Conservation (phyloP, 1,284 basidiomycete species). For the Sanghuangporus sanghuang region DNA sequence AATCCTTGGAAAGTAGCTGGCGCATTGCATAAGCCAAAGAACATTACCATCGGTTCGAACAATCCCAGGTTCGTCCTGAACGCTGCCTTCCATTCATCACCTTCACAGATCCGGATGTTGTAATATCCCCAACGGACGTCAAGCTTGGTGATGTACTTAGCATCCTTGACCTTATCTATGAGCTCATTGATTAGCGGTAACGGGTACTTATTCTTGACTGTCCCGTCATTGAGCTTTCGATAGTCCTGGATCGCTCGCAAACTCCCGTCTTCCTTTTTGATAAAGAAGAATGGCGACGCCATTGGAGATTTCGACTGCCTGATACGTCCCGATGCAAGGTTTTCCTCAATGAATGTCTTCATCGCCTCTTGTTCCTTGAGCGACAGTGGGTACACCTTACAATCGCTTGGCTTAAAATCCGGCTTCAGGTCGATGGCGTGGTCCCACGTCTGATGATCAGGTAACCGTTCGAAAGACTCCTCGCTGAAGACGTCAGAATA, state of each 20-base stretch:
- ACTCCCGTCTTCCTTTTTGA: slow-evolving; percentile 2
- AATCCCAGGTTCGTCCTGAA: slow-evolving; percentile 27
- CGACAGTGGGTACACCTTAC: too few species aligned
- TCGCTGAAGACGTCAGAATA: too few species aligned
- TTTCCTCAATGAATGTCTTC: too few species aligned
- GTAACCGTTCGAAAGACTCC: too few species aligned
- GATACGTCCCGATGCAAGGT: not conserved
- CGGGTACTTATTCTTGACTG: not conserved
- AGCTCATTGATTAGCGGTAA: slow-evolving; percentile 23
- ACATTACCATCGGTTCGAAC: slow-evolving; percentile 31
- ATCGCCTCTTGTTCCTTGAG: too few species aligned
- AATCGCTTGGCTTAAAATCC: too few species aligned
- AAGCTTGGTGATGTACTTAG: slow-evolving; percentile 15
- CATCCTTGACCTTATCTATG: slow-evolving; percentile 9
- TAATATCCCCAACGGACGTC: slow-evolving; percentile 8
- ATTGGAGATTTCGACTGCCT: slow-evolving; percentile 8
- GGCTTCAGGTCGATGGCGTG: too few species aligned
- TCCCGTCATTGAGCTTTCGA: not conserved
- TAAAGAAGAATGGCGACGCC: slow-evolving; percentile 8
- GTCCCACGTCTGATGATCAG: too few species aligned
- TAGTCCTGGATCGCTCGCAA: not conserved
- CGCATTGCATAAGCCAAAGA: slow-evolving; percentile 34
- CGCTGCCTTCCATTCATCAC: slow-evolving; percentile 29
- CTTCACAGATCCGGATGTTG: slow-evolving; percentile 23
- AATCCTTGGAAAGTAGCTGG: slow-evolving; percentile 28